Evolutionary conservation across 2,329 filamentous ascomycete species (phyloP), one percentile per base, ranked within the genome.

Genomic region (Colletotrichum somersetense): DNA sequence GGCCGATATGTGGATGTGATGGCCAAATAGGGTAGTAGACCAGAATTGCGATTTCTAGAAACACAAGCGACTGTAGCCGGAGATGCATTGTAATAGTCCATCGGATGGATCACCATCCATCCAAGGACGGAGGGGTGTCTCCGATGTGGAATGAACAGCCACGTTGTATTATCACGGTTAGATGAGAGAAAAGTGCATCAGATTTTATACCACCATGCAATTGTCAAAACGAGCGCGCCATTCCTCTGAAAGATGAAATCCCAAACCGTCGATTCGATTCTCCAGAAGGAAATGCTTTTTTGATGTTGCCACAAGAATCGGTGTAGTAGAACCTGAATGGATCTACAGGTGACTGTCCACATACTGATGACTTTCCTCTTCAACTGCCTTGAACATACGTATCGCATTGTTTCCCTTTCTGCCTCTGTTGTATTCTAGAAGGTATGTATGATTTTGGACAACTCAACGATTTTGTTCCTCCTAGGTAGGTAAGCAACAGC

Each of bases 1-100:
- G 92, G 94, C 40, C 87, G 95, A 38, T 99, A 99, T 85, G 91
- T 99, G 40, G 96, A 99, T 87, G 94, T 99, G 72, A 98, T 98
- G 95, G 93, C 92, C 12, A 91, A 93, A 78, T 88, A 82, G 40
- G 61, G 38, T 10, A 18, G 38, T 58, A 46, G 18, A 40, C 23
- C 30, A 23, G 44, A 46, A 64, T 64, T 56, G 23, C 53, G 53
- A 59, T 64, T 69, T 64, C 46, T 38, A 48, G 33, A 61, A 50
- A 62, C 38, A 69, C n/a, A 56, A 69, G 38, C 65, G 35, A 59
- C 38, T 23, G 57, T 38, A 38, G 65, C 58, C n/a, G n/a, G n/a
- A n/a, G n/a, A 48, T 46, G 26, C 58, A 44, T 72, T 69, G 53
- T 72, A 64, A 72, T 68, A 59, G 53, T 56, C 35, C 10, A 20